Percentiles rank a stretch among this genome's conserved stretches.
Conservation (phyloP, 202 grass and related monocot genomes). For the Sporobolus alterniflorus region DNA sequence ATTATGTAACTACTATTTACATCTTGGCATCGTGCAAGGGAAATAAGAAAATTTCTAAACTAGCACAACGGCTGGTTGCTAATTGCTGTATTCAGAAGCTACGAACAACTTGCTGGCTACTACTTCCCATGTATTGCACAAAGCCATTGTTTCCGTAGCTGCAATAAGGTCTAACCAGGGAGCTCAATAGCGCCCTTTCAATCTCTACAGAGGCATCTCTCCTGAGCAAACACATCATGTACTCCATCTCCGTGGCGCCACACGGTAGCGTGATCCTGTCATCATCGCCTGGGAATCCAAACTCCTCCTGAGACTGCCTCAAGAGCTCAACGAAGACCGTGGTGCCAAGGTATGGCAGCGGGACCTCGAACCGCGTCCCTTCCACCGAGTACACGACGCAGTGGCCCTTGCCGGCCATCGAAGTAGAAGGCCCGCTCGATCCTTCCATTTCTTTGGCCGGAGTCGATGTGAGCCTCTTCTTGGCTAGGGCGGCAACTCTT, state of each 20-base stretch:
- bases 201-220: neutral
- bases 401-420: neutral
- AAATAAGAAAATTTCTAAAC: neutral
- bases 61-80: neutral
- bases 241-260: neutral
- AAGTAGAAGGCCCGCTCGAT: neutral
- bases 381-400: neutral
- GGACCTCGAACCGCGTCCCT: neutral
- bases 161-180: neutral
- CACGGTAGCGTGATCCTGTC: neutral
- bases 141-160: neutral
- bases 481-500: conserved; percentile 28
- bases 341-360: neutral
- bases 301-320: neutral
- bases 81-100: neutral
- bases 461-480: conserved; percentile 41
- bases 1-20: conserved; percentile 6
- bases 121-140: too few relatives aligned
- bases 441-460: neutral
- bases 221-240: neutral
- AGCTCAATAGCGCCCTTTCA: neutral
- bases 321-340: neutral
- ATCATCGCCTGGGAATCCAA: neutral
- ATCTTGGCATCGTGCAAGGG: neutral
- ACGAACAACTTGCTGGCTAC: neutral